Base-by-base conservation (phyloP, 1,284 basidiomycete species). In the Microbotryum lychnidis-dioicae region DNA sequence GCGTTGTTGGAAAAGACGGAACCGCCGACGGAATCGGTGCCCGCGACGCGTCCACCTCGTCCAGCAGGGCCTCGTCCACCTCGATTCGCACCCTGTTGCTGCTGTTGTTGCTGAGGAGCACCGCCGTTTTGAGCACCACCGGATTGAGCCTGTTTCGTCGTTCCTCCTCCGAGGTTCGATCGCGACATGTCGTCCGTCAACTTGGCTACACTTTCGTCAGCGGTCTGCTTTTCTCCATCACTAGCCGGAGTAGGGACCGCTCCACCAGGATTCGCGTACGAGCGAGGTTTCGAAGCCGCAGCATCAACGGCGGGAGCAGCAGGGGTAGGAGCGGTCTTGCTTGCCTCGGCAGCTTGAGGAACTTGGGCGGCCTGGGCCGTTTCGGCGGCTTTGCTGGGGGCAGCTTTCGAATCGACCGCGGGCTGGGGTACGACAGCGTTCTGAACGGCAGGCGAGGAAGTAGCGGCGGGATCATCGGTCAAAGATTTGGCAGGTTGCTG, bases 181-280 rank as follows among this genome's bases (percentile, higher is more conserved):
- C 60, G 60, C 49, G 62, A 64, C 55, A 67, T 60, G 56, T 64
- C 62, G 56, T 64, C 60, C 2, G 65, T 63, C 53, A 67, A 60
- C 56, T 67, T 62, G 50, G 62, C 63, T n/a, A 64, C 60, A 29
- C 46, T 46, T 5, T n/a, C n/a, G 44, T 67, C 65, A 46, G 50
- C 51, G 5, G 56, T 46, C 44, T 65, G 57, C 47, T 54, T 55
- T 56, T 55, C 20, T 45, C 45, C 51, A 46, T 16, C 33, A 51
- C 20, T 50, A 56, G 46, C 51, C 50, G 54, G 50, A 42, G 27
- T 27, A 27, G 46, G 42, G 49, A 31, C n/a, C 49, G 29, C 23
- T 27, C 45, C 20, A 29, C 47, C 42, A 61, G 55, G 25, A 56
- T 48, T 10, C 50, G 45, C 14, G 18, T 45, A 25, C 6, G 58